Evolutionary conservation across 1,139 yeast species (phyloP).

Genomic region (Kurtzmaniella quercitrusa): DNA sequence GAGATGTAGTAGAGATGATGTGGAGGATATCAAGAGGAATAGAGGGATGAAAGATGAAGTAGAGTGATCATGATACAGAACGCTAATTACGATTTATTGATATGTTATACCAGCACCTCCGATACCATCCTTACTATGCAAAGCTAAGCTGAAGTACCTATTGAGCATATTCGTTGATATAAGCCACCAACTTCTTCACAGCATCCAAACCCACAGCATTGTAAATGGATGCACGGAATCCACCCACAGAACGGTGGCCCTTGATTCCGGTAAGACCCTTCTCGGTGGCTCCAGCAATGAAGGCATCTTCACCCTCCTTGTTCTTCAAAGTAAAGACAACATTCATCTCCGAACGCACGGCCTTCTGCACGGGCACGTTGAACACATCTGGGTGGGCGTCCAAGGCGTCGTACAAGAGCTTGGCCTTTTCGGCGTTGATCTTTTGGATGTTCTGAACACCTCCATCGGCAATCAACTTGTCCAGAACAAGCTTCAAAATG

Average conservation of each 20-base stretch:
- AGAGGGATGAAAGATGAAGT: too few relatives aligned
- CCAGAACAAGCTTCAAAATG: conserved; percentile 74
- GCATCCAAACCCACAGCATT: conserved; percentile 76
- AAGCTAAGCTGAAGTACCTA: too few relatives aligned
- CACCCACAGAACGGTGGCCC: conserved; percentile 97
- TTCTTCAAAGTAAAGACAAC: conserved; percentile 78
- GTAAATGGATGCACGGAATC: conserved; percentile 89
- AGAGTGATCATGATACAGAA: too few relatives aligned
- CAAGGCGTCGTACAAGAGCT: conserved; percentile 56
- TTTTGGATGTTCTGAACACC: conserved; percentile 50
- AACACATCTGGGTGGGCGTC: conserved; percentile 63
- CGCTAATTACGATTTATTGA: too few relatives aligned
- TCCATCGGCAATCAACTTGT: conserved; percentile 58
- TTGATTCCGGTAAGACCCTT: conserved; percentile 68
- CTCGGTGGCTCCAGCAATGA: conserved; percentile 53
- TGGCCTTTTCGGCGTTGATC: conserved; percentile 59
- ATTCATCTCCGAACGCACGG: conserved; percentile 82
- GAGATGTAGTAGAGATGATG: too few relatives aligned
- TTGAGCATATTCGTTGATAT: conserved; percentile 61
- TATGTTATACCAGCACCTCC: too few relatives aligned
- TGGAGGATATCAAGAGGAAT: too few relatives aligned
- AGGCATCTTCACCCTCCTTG: conserved; percentile 58
- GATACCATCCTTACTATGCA: too few relatives aligned
- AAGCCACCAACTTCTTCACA: conserved; percentile 55
- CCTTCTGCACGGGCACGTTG: conserved; percentile 59